Conservation (phyloP, 805 yeast genomes). For the Debaryomyces castellii region DNA sequence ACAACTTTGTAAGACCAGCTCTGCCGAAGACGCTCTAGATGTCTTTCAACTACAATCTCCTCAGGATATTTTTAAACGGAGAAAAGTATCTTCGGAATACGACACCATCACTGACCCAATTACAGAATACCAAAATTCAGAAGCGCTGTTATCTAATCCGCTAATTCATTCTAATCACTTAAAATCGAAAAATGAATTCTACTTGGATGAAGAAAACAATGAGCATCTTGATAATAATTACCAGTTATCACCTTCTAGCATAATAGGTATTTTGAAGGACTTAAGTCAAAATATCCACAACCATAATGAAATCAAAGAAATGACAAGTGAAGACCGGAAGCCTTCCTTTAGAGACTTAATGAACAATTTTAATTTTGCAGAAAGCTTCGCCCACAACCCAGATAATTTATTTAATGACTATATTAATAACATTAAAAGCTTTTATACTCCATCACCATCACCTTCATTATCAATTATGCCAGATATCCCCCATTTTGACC, state of each 20-base stretch:
- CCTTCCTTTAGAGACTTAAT: neutral
- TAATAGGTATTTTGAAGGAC: slow-evolving; percentile 25
- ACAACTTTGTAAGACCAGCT: neutral
- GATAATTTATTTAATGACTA: neutral
- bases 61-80: neutral
- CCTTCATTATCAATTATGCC: slow-evolving; percentile 20
- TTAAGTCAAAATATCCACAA: slow-evolving; percentile 10
- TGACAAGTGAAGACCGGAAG: neutral
- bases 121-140: neutral
- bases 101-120: neutral
- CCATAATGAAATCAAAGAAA: neutral
- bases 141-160: neutral
- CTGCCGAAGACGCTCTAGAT: neutral
- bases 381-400: neutral
- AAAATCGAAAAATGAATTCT: neutral
- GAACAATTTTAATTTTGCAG: neutral
- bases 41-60: neutral
- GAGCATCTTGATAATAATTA: too few relatives aligned
- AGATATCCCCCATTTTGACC: slow-evolving; percentile 32
- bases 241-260: slow-evolving; percentile 18
- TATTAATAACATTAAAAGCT: slow-evolving; percentile 17
- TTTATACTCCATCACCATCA: slow-evolving; percentile 27
- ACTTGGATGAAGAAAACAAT: neutral
- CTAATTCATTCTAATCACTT: slow-evolving; percentile 4
- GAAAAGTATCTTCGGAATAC: neutral